phyloP scores from a whole-genome alignment of 495 filamentous ascomycete genomes.

The Penicillium robsamsonii region DNA sequence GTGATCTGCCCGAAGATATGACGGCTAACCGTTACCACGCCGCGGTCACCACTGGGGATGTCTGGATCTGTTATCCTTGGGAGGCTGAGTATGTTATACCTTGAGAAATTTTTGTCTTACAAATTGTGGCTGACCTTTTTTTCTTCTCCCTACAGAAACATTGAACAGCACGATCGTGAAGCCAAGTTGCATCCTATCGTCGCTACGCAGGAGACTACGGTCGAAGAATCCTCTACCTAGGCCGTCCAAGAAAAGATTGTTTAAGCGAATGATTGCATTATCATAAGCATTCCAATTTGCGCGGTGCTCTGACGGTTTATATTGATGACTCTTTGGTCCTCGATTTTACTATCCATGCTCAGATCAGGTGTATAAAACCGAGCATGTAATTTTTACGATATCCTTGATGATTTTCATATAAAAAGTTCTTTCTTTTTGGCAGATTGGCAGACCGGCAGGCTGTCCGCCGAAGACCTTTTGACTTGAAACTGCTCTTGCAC shows the following conservation, averaged over 20 bases:
- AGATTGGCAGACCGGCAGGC: not conserved
- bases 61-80: slow-evolving; percentile 99
- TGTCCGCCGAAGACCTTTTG: not conserved
- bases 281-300: slow-evolving; percentile 23
- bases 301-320: slow-evolving; percentile 20
- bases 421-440: slow-evolving; percentile 19
- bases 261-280: slow-evolving; percentile 26
- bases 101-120: slow-evolving; percentile 1
- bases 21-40: slow-evolving; percentile 76
- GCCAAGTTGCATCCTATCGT: slow-evolving; percentile 37
- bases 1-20: slow-evolving; percentile 77
- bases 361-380: slow-evolving; percentile 11
- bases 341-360: slow-evolving; percentile 17
- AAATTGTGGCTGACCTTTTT: slow-evolving; percentile 9
- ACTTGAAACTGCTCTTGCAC: not conserved
- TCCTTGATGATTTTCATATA: slow-evolving; percentile 33
- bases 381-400: slow-evolving; percentile 28
- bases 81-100: slow-evolving; percentile 70
- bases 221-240: not conserved
- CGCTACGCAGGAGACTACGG: not conserved
- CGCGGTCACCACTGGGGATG: slow-evolving; percentile 81
- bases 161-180: slow-evolving; percentile 84
- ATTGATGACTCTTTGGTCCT: slow-evolving; percentile 15
- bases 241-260: slow-evolving; percentile 28
- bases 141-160: slow-evolving; percentile 55